Percentiles rank a stretch among this genome's conserved stretches.
These are phyloP conservation scores for Thecaphora frezii DNA, from an alignment of 1,284 basidiomycete species.

Conservation along the genomic window DNA sequence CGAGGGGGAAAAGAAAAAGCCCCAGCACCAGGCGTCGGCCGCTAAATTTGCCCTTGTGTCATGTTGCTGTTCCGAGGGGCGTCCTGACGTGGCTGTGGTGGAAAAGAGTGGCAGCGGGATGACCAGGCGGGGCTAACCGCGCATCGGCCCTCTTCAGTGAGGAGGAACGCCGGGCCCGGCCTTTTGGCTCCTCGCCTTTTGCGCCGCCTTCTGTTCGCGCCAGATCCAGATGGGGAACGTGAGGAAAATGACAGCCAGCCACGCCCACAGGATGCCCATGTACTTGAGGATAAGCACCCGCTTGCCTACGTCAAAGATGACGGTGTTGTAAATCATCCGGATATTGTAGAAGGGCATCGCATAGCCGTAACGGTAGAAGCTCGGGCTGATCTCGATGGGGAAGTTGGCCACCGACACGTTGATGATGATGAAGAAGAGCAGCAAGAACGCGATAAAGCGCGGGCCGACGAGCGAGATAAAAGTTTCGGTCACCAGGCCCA, in stretches of 20 bases:
- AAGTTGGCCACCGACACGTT: conserved; percentile 48
- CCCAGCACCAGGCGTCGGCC: no score
- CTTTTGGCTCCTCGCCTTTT: conserved; percentile 9
- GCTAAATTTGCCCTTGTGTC: no score
- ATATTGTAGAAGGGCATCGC: conserved; percentile 54
- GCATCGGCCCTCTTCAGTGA: no score
- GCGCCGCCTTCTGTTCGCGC: conserved; percentile 20
- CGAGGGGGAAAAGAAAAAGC: no score
- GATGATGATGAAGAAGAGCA: conserved; percentile 50
- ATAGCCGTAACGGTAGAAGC: conserved; percentile 48
- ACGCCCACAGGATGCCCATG: conserved; percentile 52
- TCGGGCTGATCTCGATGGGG: conserved; percentile 29
- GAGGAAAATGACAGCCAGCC: conserved; percentile 39
- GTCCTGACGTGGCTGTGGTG: no score
- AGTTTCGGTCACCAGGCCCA: conserved; percentile 44
- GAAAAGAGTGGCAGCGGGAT: not conserved
- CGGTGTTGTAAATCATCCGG: conserved; percentile 41
- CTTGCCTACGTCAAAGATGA: conserved; percentile 49
- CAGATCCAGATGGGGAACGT: conserved; percentile 50
- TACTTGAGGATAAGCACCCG: conserved; percentile 44
- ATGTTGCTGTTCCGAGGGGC: no score
- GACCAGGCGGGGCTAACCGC: not conserved
- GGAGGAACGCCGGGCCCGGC: not conserved
- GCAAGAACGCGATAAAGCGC: conserved; percentile 42
- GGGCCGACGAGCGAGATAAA: conserved; percentile 43